Evolutionary conservation across 1,284 basidiomycete species (phyloP), one percentile per base, ranked within the genome.

Genomic region (Sporisorium scitamineum): DNA sequence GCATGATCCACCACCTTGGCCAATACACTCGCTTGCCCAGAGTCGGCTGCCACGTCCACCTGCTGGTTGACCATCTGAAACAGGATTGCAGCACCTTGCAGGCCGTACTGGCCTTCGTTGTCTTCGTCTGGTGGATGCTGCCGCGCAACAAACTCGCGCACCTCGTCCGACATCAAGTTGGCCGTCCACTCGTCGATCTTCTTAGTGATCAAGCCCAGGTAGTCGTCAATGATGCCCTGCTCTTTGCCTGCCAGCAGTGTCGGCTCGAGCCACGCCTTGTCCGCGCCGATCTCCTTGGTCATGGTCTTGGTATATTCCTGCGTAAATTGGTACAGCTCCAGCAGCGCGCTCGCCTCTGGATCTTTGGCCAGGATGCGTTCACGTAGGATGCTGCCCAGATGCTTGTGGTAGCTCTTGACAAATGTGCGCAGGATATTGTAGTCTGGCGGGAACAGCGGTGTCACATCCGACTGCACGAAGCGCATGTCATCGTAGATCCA

Each of bases 51-150:
- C 18, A 95, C 89, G 82, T 99, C 97, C 73, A 95, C 89, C 85
- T 98, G 95, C 86, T 98, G 95, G 85, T 97, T 98, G 81, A 99
- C 92, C 92, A 85, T 96, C 87, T 97, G 93, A 89, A 98, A 99
- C 77, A 99, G 89, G 82, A 98, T 97, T 65, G 95, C 90, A 16
- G 95, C 92, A 29, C 94, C 94, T 83, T 97, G 93, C 80, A 92
- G 92, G 16, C 93, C 93, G 84, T 97, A 98, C 75, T 93, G 88
- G 8, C 94, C 94, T 72, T 98, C 95, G 48, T 90, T 90, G 79
- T 94, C 93, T 54, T 93, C 87, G 84, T 98, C 95, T 1, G 95
- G 97, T 26, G 94, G 93, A 75, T 92, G 91, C 55, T 91, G 89
- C 27, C 97, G 90, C 56, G 90, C 89, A 10, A 90, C 90, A 87